A percentile compares a stretch with the other conserved stretches of the same genome.
Evolutionary conservation across 2,329 filamentous ascomycete genomes (phyloP).

Genomic region (Teratosphaeria epicoccoides): DNA sequence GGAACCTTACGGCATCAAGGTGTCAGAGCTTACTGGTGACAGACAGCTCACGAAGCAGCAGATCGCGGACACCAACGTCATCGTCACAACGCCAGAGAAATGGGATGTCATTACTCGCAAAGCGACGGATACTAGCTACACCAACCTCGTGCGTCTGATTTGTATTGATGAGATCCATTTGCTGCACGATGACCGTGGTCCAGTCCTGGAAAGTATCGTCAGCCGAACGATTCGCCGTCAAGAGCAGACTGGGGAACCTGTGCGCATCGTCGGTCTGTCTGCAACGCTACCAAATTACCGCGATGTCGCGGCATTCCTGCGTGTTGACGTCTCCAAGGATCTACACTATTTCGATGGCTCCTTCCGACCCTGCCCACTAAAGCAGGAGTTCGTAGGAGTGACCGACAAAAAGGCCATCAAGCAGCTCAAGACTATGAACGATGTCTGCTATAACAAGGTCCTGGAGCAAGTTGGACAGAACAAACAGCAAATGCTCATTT

Average conservation of each 20-base stretch:
- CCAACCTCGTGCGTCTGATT: conserved; percentile 86
- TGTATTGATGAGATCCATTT: conserved; percentile 98
- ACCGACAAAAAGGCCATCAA: conserved; percentile 98
- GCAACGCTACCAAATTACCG: conserved; percentile 93
- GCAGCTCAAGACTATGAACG: conserved; percentile 98
- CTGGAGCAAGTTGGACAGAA: conserved; percentile 90
- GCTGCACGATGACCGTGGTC: conserved; percentile 92
- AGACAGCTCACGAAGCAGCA: conserved; percentile 97
- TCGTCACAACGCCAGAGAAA: conserved; percentile 96
- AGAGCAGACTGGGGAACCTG: conserved; percentile 87
- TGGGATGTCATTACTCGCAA: conserved; percentile 99
- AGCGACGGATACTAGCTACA: conserved; percentile 92
- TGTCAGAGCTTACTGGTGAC: conserved; percentile 94
- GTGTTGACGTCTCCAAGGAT: conserved; percentile 73
- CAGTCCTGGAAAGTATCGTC: conserved; percentile 93
- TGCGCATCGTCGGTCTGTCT: conserved; percentile 83
- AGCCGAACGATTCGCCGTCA: conserved; percentile 84
- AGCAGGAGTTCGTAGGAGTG: conserved; percentile 94
- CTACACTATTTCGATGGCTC: conserved; percentile 95
- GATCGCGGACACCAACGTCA: conserved; percentile 94
- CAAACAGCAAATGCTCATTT: conserved; percentile 96
- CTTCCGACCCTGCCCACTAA: conserved; percentile 84
- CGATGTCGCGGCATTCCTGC: conserved; percentile 90
- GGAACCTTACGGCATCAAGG: conserved; percentile 80
- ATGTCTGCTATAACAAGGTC: conserved; percentile 95